phyloP scores from a whole-genome alignment of 139 green algal species.

The Chlamydomonas incerta region DNA sequence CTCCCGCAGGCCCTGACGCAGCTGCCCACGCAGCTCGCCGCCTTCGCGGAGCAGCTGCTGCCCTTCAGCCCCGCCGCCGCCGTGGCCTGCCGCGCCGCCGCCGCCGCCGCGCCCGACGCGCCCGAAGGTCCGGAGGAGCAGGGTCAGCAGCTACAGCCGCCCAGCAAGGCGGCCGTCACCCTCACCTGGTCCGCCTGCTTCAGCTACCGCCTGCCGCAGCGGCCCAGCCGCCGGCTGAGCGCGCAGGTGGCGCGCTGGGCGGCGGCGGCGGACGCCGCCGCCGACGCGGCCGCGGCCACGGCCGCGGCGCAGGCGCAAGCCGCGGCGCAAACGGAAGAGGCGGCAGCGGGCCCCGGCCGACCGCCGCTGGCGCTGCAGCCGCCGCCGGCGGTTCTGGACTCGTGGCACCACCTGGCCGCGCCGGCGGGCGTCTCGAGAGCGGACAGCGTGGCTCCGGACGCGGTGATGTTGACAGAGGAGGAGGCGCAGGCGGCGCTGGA shows the following conservation, averaged over 20 bases:
- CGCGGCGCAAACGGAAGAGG: no score
- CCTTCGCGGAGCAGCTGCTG: conserved; percentile 68
- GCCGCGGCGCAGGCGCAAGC: background rate
- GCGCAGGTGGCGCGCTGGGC: conserved; percentile 7
- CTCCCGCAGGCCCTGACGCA: conserved; percentile 36
- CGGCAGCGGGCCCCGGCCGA: no score
- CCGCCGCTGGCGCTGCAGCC: no score
- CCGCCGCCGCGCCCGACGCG: no score
- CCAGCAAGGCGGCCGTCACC: background rate
- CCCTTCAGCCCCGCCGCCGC: conserved; percentile 51
- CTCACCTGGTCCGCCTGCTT: conserved; percentile 42
- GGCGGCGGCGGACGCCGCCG: background rate
- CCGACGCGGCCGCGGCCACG: background rate
- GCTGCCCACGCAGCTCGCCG: conserved; percentile 62
- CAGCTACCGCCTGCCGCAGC: background rate
- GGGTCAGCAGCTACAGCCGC: background rate
- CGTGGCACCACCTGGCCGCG: background rate
- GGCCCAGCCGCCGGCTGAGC: conserved; percentile 2
- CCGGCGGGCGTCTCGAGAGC: no score
- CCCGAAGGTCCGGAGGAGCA: background rate
- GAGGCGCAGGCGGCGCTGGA: background rate
- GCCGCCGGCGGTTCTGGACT: background rate
- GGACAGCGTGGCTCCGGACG: background rate
- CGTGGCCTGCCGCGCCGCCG: conserved; percentile 46
- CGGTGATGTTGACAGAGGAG: background rate